Percentiles rank a stretch among this genome's conserved stretches.
These are phyloP conservation scores for Tricholoma matsutake DNA, from an alignment of 768 basidiomycete genomes.

Conservation along the genomic window DNA sequence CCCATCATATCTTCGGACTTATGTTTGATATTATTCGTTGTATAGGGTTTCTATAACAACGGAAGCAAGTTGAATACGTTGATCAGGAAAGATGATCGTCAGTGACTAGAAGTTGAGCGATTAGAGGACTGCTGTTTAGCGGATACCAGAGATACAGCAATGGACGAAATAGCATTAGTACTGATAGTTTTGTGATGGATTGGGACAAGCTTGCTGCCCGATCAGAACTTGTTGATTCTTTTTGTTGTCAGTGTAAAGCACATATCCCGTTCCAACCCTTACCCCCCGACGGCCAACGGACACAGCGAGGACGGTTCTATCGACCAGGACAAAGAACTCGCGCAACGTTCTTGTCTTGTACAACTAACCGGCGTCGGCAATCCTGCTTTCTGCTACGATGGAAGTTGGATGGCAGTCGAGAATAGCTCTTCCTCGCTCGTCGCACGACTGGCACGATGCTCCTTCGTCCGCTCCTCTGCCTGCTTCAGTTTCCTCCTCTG, in stretches of 20 bases:
- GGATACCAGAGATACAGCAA: no score
- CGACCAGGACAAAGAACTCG: constrained; percentile 6
- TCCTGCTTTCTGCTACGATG: constrained; percentile 21
- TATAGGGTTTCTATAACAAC: background rate
- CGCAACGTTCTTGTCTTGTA: background rate
- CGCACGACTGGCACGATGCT: constrained; percentile 35
- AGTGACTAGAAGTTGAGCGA: background rate
- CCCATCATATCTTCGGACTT: constrained; percentile 24
- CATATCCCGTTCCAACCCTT: background rate
- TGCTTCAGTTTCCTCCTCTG: constrained; percentile 25
- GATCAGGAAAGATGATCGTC: background rate
- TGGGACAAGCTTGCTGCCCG: constrained; percentile 11
- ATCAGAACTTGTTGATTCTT: constrained; percentile 21
- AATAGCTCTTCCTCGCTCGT: constrained; percentile 27
- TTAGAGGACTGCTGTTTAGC: background rate
- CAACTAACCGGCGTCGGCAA: background rate
- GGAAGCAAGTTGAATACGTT: background rate
- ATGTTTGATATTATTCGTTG: constrained; percentile 2
- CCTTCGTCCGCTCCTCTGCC: constrained; percentile 27
- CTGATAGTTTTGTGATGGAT: constrained; percentile 1
- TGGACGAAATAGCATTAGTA: no score
- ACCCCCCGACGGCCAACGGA: background rate
- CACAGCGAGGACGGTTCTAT: background rate
- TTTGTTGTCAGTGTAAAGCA: constrained; percentile 9
- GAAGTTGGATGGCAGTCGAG: constrained; percentile 37